These are phyloP conservation scores for Hanseniaspora clermontiae DNA, from an alignment of 805 yeast species.

Conservation along the genomic window DNA sequence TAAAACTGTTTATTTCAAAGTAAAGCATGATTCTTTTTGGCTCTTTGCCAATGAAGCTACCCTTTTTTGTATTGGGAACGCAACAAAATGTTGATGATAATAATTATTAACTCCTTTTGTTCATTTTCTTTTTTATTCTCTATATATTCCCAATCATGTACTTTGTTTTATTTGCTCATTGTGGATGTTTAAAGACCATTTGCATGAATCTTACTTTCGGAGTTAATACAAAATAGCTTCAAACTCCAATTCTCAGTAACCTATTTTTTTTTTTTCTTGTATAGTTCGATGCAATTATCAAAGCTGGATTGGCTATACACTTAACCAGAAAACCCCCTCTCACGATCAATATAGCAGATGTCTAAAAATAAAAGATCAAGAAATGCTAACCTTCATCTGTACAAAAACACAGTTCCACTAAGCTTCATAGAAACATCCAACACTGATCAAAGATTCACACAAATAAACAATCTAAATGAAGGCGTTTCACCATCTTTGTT, in stretches of 20 bases:
- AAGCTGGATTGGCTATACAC: background rate
- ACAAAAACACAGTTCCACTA: conserved; percentile 29
- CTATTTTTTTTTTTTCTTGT: too few relatives aligned
- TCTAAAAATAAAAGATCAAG: background rate
- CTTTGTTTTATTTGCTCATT: too few relatives aligned
- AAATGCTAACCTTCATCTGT: background rate
- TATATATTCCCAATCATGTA: too few relatives aligned
- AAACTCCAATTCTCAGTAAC: too few relatives aligned
- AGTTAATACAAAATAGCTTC: too few relatives aligned
- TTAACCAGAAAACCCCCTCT: background rate
- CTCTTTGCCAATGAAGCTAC: background rate
- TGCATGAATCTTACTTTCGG: too few relatives aligned
- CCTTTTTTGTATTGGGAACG: background rate
- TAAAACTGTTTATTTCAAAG: too few relatives aligned
- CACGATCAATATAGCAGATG: background rate
- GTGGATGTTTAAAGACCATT: too few relatives aligned
- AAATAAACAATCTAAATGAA: conserved; percentile 37
- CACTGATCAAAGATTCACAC: conserved; percentile 13
- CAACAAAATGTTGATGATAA: background rate
- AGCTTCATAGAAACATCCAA: conserved; percentile 48
- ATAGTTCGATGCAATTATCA: too few relatives aligned
- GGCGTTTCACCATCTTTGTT: conserved; percentile 5
- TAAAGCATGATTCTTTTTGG: too few relatives aligned
- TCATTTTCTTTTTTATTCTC: too few relatives aligned
- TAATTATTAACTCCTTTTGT: background rate